Conservation (phyloP, 106 monocot species). For the Dactylorhiza incarnata region DNA sequence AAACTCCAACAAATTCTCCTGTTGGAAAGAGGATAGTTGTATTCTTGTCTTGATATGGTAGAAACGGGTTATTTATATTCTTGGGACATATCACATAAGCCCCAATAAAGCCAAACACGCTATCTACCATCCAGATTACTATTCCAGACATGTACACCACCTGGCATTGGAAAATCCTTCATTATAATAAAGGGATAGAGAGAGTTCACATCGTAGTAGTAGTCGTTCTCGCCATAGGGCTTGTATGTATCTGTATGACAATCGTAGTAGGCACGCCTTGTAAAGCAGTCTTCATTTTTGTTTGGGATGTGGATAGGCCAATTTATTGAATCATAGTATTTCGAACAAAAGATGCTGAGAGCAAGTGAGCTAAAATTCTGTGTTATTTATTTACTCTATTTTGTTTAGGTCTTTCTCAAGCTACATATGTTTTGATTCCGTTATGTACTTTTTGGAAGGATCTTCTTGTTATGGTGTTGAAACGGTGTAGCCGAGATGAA, state of each 20-base stretch:
- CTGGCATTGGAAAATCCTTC: constrained; percentile 10
- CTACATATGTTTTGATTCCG: too few species aligned
- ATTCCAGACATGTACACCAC: constrained; percentile 1
- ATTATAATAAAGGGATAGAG: constrained; percentile 4
- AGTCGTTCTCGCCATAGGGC: constrained; percentile 10
- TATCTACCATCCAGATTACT: constrained; percentile 4
- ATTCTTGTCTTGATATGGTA: too few species aligned
- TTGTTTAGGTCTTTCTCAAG: too few species aligned
- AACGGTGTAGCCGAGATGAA: too few species aligned
- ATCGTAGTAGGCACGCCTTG: constrained; percentile 8
- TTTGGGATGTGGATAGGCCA: constrained; percentile 13
- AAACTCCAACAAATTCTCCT: too few species aligned
- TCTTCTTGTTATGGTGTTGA: too few species aligned
- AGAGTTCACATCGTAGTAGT: neutral
- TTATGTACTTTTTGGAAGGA: too few species aligned
- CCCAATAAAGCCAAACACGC: neutral
- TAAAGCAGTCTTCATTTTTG: constrained; percentile 12
- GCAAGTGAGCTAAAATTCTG: too few species aligned
- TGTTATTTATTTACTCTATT: too few species aligned
- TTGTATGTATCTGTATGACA: constrained; percentile 12
- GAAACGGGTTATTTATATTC: too few species aligned
- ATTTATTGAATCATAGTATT: neutral
- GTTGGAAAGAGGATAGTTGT: too few species aligned
- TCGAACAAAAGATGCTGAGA: constrained; percentile 2
- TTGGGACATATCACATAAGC: neutral